Evolutionary conservation across 2,329 filamentous ascomycete genomes (phyloP), one percentile per base, ranked within the genome.

Genomic region (Botrytis cinerea): DNA sequence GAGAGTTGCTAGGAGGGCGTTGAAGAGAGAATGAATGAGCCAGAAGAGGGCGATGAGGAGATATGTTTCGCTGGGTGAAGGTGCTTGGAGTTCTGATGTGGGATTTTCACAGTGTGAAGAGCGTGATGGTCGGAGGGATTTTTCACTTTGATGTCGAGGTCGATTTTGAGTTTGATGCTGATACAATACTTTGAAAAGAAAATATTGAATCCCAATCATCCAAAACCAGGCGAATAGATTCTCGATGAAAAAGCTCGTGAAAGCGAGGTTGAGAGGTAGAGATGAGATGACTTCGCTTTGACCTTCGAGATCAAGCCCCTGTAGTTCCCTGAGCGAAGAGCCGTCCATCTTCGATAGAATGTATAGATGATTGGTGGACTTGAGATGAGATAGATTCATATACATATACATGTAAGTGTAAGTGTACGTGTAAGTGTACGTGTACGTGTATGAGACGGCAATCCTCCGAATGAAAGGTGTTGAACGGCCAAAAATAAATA

Each of bases 191-290:
- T 45, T 60, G 1, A 69, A 60, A 16, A 69, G 43, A 20, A 72
- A 60, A 35, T 72, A 72, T 40, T 72, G 71, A 7, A 72, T 28
- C 12, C 46, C 28, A 22, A 69, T 20, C 71, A 72, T 72, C 43
- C 40, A 72, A 9, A 68, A 25, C 38, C 63, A 69, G 10, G 71
- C 71, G 18, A 59, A 40, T 6, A 69, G 9, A 28, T 38, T 69
- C 18, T 40, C 45, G 1, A 72, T 4, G 4, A 59, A 7, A 43
- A 72, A 69, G 40, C 51, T 38, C 3, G 40, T 40, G 20, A 72
- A 59, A 16, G 71, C 71, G 9, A 72, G 51, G 10, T 57, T 60
- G 12, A 54, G n/a, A 38, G 59, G 43, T 38, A 28, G n/a, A 28
- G 45, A 68, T 38, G 14, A 32, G 22, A n/a, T 54, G 22, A 28